Evolutionary conservation across 441 rosid species (phyloP).

Genomic region (Isatis lusitanica): DNA sequence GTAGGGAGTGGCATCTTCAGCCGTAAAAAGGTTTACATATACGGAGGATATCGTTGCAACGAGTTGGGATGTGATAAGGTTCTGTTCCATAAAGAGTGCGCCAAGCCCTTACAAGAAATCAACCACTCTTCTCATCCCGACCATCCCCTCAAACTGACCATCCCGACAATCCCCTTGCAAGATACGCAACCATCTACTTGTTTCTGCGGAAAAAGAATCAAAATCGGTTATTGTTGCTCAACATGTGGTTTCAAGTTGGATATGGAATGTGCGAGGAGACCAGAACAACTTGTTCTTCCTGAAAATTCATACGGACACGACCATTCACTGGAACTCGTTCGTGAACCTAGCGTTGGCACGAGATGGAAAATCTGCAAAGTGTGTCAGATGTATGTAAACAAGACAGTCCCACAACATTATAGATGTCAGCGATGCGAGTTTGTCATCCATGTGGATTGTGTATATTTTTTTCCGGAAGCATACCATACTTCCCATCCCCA

Average conservation of each 20-base stretch:
- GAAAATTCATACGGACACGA: background rate
- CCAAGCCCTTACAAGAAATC: background rate
- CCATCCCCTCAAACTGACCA: constrained; percentile 8
- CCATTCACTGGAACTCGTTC: background rate
- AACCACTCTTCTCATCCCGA: constrained; percentile 9
- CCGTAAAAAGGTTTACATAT: background rate
- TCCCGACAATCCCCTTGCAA: too few relatives aligned
- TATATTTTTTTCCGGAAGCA: background rate
- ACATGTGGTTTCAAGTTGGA: constrained; percentile 7
- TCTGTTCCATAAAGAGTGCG: constrained; percentile 11
- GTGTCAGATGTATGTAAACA: background rate
- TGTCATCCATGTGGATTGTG: background rate
- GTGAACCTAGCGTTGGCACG: background rate
- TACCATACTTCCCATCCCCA: background rate
- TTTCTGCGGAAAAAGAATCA: background rate
- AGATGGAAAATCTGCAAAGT: background rate
- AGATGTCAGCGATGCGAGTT: background rate
- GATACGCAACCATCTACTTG: background rate
- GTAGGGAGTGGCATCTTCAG: too few relatives aligned
- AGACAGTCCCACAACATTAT: background rate
- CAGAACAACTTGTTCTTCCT: background rate
- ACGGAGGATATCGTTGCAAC: constrained; percentile 18
- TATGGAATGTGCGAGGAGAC: background rate
- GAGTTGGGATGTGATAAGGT: background rate
- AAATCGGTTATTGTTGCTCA: constrained; percentile 3